Evolutionary conservation across 2,329 filamentous ascomycete genomes (phyloP), one percentile per base, ranked within the genome.

Genomic region (Apiospora koreana): DNA sequence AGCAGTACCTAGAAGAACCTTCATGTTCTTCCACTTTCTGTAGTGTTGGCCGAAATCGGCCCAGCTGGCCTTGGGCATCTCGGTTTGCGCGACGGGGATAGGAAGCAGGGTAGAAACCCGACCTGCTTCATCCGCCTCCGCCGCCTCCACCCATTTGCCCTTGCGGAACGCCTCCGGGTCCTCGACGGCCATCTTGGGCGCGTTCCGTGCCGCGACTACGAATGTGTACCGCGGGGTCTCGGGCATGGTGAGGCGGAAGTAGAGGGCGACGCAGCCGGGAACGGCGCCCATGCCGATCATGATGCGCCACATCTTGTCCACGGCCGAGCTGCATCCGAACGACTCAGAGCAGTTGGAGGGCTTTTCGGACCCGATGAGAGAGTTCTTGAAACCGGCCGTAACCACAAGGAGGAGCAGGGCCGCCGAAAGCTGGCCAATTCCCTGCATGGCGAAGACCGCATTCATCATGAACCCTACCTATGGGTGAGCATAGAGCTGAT

Each of bases 261-360:
- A 94, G 31, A 95, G 87, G 21, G 93, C 93, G 73, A 94, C 88
- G 79, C 90, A 93, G 64, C 91, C 93, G 2, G 93, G 93, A 6
- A 95, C 87, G 66, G 91, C 92, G 73, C 93, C 93, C 75, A 94
- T 92, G 18, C 64, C 92, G 76, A 95, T 92, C 67, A 95, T 86
- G 14, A 89, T 85, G 73, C 93, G 87, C 93, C 93, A 94, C 91
- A 94, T 94, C 85, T 93, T 93, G 83, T 95, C 93, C 8, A 94
- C 91, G 9, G 91, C 90, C 14, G 87, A 75, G 67, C 83, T 83
- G 77, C 91, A 93, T 65, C 84, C 45, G 5, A 12, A 23, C 16
- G 45, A 58, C 23, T 3, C 14, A 21, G 66, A 86, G 50, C 87
- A 89, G 35, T 83, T 84, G 79, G 89, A 88, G n/a, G 85, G 82